Percentiles rank a stretch among this genome's conserved stretches.
Conservation (phyloP, 1,139 yeast genomes). For the Kodamaea alishanica region DNA sequence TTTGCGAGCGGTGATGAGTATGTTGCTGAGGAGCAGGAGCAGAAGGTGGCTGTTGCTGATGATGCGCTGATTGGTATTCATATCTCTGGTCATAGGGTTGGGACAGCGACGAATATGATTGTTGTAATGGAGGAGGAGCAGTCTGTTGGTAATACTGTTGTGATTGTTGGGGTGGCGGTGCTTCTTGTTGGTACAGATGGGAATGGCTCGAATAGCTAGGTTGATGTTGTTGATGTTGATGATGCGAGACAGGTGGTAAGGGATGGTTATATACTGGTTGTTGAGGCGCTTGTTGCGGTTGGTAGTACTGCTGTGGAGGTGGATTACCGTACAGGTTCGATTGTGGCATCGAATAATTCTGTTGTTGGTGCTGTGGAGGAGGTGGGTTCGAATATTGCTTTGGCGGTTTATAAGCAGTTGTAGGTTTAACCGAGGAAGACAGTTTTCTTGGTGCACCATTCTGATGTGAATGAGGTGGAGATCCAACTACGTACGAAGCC, state of each 20-base stretch:
- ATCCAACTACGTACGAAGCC: constrained; percentile 34
- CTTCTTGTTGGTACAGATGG: constrained; percentile 13
- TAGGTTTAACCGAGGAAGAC: constrained; percentile 10
- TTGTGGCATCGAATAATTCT: constrained; percentile 8
- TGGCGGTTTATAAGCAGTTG: constrained; percentile 17
- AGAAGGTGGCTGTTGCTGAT: constrained; percentile 10
- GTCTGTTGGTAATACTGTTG: constrained; percentile 8
- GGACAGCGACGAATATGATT: constrained; percentile 6
- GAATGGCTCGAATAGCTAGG: constrained; percentile 13
- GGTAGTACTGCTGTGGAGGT: constrained; percentile 11
- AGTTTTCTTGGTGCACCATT: constrained; percentile 10
- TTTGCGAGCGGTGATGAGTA: constrained; percentile 3
- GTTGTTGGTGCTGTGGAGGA: constrained; percentile 14
- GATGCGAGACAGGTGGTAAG: constrained; percentile 11
- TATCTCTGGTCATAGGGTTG: constrained; percentile 7
- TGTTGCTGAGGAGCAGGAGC: constrained; percentile 6
- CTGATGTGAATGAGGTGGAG: constrained; percentile 14
- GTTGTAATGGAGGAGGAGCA: constrained; percentile 3
- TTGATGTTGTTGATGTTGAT: constrained; percentile 14
- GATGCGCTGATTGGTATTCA: constrained; percentile 8
- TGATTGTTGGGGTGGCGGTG: constrained; percentile 13
- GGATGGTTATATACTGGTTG: constrained; percentile 12
- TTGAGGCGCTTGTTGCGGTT: constrained; percentile 12
- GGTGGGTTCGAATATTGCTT: constrained; percentile 16
- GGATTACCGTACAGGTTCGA: constrained; percentile 9